Conservation (phyloP, 148 eudicot genomes). For the Chenopodium quinoa region DNA sequence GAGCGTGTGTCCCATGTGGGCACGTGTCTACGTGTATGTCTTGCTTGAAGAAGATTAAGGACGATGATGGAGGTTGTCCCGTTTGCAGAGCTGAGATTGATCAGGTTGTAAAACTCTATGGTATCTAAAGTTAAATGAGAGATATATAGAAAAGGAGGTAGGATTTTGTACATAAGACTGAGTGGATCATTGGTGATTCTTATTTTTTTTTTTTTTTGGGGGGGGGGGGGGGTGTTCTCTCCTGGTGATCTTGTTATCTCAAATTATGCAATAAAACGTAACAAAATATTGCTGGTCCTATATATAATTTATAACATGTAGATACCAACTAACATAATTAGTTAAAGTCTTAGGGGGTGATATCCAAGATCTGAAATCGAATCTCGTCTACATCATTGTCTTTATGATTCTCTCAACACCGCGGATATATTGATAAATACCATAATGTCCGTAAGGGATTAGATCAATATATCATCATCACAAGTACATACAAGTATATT, state of each 20-base stretch:
- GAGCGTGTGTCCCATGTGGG: slow-evolving; percentile 69
- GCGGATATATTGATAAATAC: too few relatives aligned
- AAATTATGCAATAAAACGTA: background rate
- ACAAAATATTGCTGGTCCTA: background rate
- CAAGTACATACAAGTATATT: too few relatives aligned
- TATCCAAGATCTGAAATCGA: too few relatives aligned
- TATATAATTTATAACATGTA: too few relatives aligned
- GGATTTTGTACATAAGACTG: background rate
- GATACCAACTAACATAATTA: too few relatives aligned
- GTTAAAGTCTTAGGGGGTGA: too few relatives aligned
- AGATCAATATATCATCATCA: too few relatives aligned
- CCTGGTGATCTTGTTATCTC: background rate
- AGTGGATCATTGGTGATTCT: background rate
- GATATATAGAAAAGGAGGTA: background rate
- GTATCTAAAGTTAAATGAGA: slow-evolving; percentile 10
- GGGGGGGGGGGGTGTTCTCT: background rate
- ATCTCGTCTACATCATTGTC: too few relatives aligned
- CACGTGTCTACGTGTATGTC: slow-evolving; percentile 58
- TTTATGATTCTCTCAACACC: too few relatives aligned
- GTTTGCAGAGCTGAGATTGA: slow-evolving; percentile 47
- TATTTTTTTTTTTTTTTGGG: background rate
- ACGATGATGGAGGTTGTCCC: slow-evolving; percentile 46
- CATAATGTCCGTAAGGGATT: too few relatives aligned
- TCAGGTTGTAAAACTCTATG: slow-evolving; percentile 44
- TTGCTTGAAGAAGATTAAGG: slow-evolving; percentile 49